A percentile compares a stretch with the other conserved stretches of the same genome.
Conservation (phyloP, 2,329 filamentous ascomycete genomes). For the Aspergillus oerlinghausenensis region DNA sequence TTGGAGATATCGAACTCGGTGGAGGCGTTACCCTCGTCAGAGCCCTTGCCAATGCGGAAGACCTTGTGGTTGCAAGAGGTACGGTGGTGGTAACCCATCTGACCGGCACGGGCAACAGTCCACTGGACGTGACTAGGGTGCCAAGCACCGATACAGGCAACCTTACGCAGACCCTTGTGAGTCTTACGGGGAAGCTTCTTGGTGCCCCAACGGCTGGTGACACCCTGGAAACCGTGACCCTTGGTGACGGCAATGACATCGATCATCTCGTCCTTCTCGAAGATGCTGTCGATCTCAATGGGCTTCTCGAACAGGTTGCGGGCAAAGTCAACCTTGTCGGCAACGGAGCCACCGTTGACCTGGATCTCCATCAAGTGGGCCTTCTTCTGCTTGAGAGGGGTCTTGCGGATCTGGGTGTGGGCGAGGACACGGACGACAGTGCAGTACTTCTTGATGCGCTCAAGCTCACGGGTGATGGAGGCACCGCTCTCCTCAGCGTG, state of each 20-base stretch:
- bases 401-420: conserved; percentile 99
- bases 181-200: conserved; percentile 99
- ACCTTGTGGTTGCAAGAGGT: conserved; percentile 99
- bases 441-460: conserved; percentile 99
- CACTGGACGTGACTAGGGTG: conserved; percentile 99
- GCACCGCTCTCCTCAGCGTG: conserved; percentile 89
- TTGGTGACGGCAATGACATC: conserved; percentile 99
- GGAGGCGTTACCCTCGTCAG: conserved; percentile 84
- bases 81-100: conserved; percentile 99
- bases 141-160: conserved; percentile 99
- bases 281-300: conserved; percentile 85
- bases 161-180: conserved; percentile 99
- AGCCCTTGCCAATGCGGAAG: conserved; percentile 94
- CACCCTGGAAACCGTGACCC: conserved; percentile 98
- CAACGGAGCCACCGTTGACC: conserved; percentile 93
- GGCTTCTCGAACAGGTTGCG: conserved; percentile 99
- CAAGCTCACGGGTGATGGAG: conserved; percentile 92
- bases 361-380: conserved; percentile 99
- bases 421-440: conserved; percentile 97
- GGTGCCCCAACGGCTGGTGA: conserved; percentile 97
- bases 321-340: conserved; percentile 96
- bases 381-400: conserved; percentile 99
- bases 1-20: conserved; percentile 97
- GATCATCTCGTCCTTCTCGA: conserved; percentile 99
- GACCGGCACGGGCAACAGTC: conserved; percentile 99